Conservation (phyloP, 192 early-diverging fungal species). For the Lobosporangium transversale region DNA sequence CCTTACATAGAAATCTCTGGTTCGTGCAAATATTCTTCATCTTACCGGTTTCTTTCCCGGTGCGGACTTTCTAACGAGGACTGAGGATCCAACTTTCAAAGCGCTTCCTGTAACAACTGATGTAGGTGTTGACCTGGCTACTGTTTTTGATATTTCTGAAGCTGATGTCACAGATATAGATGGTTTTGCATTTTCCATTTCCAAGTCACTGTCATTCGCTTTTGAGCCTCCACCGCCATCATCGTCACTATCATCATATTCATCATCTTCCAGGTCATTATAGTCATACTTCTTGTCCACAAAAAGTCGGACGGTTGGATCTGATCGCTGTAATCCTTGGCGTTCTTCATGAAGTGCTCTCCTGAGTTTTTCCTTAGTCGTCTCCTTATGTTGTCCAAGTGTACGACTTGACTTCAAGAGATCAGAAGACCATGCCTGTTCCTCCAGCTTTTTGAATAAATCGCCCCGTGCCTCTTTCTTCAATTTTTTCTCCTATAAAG, state of each 20-base stretch:
- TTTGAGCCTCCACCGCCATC: neutral
- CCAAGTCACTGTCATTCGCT: slow-evolving; percentile 9
- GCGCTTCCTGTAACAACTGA: slow-evolving; percentile 59
- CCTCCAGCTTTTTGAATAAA: slow-evolving; percentile 70
- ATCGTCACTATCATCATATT: slow-evolving; percentile 30
- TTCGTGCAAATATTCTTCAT: too few relatives aligned
- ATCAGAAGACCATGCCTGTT: slow-evolving; percentile 74
- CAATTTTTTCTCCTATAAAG: slow-evolving; percentile 74
- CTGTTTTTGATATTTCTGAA: slow-evolving; percentile 1
- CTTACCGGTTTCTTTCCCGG: slow-evolving; percentile 63
- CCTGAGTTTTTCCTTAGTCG: slow-evolving; percentile 71
- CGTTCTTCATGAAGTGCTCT: slow-evolving; percentile 74
- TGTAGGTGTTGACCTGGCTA: slow-evolving; percentile 3
- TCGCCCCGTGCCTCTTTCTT: slow-evolving; percentile 80
- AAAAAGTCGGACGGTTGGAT: slow-evolving; percentile 66
- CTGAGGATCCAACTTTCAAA: slow-evolving; percentile 56
- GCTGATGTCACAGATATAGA: too few relatives aligned
- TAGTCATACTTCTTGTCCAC: slow-evolving; percentile 60
- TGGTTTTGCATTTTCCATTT: too few relatives aligned
- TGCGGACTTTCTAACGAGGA: slow-evolving; percentile 56
- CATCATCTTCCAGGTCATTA: slow-evolving; percentile 49
- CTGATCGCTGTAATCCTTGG: slow-evolving; percentile 67
- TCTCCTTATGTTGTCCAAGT: slow-evolving; percentile 74
- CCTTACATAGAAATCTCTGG: too few relatives aligned
- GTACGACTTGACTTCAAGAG: slow-evolving; percentile 75